Percentiles rank a stretch among this genome's conserved stretches.
These are phyloP conservation scores for Acacia concinna DNA, from an alignment of 331 rosid genomes.

Conservation along the genomic window DNA sequence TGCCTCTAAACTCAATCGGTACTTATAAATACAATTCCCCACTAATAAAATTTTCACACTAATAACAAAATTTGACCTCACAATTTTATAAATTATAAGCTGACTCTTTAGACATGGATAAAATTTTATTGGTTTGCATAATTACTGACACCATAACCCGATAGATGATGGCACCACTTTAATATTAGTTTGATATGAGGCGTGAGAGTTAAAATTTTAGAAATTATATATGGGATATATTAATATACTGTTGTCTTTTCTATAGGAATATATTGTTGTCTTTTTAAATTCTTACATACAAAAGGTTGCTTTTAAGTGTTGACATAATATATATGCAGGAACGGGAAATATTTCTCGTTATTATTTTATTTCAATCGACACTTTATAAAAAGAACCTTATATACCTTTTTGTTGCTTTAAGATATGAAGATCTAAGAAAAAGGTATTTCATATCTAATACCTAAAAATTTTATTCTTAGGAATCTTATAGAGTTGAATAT, in stretches of 20 bases:
- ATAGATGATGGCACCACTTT: not conserved
- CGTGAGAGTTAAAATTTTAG: not conserved
- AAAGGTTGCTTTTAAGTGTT: not conserved
- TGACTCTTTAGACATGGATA: too few species aligned
- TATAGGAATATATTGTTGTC: too few species aligned
- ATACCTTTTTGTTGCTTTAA: not conserved
- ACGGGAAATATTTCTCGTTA: not conserved
- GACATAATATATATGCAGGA: not conserved
- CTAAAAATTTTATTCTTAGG: slow-evolving; percentile 6
- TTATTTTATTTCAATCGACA: not conserved
- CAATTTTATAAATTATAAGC: too few species aligned
- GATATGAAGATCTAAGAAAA: slow-evolving; percentile 7
- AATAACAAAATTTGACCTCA: fast-evolving
- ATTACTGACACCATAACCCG: not conserved
- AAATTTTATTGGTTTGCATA: too few species aligned
- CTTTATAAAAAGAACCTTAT: not conserved
- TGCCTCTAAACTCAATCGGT: too few species aligned
- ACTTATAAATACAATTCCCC: fast-evolving
- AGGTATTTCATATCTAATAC: not conserved
- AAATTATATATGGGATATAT: not conserved
- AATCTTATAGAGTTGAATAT: not conserved
- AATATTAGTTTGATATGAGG: not conserved
- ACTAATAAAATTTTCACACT: too few species aligned
- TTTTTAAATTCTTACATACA: not conserved
- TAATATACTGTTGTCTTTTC: not conserved